Percentiles rank a stretch among this genome's conserved stretches.
Conservation (phyloP, 805 yeast genomes). For the Jamesozyma gamospora region DNA sequence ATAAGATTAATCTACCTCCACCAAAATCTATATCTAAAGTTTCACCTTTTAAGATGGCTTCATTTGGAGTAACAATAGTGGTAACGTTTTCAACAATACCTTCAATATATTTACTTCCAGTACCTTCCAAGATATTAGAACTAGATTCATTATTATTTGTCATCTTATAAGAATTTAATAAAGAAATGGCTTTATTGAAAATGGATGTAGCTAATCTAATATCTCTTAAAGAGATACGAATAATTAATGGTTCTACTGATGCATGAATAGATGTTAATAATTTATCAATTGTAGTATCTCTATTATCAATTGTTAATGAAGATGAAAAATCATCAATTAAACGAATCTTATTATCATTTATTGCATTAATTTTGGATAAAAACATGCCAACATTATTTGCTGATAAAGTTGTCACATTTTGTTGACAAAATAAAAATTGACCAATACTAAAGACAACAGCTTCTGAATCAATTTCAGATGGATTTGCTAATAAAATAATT, state of each 20-base stretch:
- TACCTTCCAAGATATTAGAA: too few species aligned
- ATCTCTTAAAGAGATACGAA: slow-evolving; percentile 81
- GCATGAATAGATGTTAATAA: slow-evolving; percentile 55
- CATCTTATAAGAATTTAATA: slow-evolving; percentile 24
- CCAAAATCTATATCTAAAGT: slow-evolving; percentile 54
- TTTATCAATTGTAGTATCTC: slow-evolving; percentile 51
- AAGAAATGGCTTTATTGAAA: slow-evolving; percentile 57
- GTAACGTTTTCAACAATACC: too few species aligned
- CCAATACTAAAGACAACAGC: slow-evolving; percentile 86
- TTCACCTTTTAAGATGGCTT: slow-evolving; percentile 55
- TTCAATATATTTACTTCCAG: background rate
- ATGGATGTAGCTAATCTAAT: slow-evolving; percentile 69
- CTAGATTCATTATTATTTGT: slow-evolving; percentile 2
- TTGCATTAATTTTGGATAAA: slow-evolving; percentile 61
- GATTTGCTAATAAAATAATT: slow-evolving; percentile 70
- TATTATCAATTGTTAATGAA: slow-evolving; percentile 59
- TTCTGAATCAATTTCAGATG: slow-evolving; percentile 57
- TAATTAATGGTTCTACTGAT: slow-evolving; percentile 67
- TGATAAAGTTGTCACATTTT: slow-evolving; percentile 53
- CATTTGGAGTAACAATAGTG: slow-evolving; percentile 21
- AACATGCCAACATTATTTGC: slow-evolving; percentile 81
- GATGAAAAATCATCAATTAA: slow-evolving; percentile 84
- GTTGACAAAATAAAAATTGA: slow-evolving; percentile 62
- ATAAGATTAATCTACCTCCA: slow-evolving; percentile 70
- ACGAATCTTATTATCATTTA: slow-evolving; percentile 53